Conservation (phyloP, 2,329 filamentous ascomycete species). For the Pestalotiopsis sp. region DNA sequence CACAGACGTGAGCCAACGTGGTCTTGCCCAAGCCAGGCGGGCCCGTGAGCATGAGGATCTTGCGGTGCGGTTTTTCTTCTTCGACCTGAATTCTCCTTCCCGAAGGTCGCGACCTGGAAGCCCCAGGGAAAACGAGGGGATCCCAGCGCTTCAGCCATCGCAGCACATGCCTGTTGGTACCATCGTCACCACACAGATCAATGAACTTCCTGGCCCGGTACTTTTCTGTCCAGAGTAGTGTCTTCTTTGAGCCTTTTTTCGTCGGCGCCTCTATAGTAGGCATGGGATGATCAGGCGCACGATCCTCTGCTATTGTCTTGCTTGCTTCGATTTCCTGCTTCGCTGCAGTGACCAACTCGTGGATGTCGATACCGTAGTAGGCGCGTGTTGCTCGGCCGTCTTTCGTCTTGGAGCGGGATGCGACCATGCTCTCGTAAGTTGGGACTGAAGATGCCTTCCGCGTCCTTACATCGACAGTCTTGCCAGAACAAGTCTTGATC, state of each 20-base stretch:
- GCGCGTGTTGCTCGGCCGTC: conserved; percentile 71
- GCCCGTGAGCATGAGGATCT: conserved; percentile 87
- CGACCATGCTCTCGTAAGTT: conserved; percentile 69
- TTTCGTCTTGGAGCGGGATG: conserved; percentile 66
- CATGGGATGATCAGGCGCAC: conserved; percentile 35
- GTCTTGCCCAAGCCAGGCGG: conserved; percentile 95
- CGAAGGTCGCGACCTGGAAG: conserved; percentile 60
- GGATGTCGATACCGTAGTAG: conserved; percentile 93
- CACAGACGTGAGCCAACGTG: conserved; percentile 93
- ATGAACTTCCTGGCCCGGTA: conserved; percentile 91
- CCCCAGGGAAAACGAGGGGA: conserved; percentile 83
- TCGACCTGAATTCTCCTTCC: conserved; percentile 49
- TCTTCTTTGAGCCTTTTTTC: conserved; percentile 46
- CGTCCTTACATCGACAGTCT: conserved; percentile 55
- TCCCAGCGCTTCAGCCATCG: conserved; percentile 97
- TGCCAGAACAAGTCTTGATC: conserved; percentile 60
- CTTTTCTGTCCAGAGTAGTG: conserved; percentile 92
- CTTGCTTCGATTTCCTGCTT: conserved; percentile 56
- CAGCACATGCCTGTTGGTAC: conserved; percentile 87
- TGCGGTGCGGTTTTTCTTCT: conserved; percentile 78
- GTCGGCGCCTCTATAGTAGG: conserved; percentile 43
- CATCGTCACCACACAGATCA: conserved; percentile 91
- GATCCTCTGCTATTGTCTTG: conserved; percentile 22
- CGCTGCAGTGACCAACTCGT: conserved; percentile 76
- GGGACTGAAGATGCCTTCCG: conserved; percentile 48